Conservation (phyloP, 2,329 filamentous ascomycete species). For the Coniosporium uncinatum region DNA sequence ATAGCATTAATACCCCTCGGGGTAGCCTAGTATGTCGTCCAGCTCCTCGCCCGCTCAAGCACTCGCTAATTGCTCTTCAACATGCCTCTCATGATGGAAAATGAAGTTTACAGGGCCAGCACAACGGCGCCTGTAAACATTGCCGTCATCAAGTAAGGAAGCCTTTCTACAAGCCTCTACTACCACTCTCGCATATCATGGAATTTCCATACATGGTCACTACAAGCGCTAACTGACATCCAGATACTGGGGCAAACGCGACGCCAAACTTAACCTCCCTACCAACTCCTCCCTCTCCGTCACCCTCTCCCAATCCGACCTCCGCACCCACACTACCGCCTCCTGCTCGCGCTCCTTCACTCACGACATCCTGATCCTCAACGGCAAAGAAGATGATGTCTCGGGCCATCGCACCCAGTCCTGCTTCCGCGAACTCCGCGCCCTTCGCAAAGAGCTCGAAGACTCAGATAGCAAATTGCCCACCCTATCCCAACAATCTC, state of each 20-base stretch:
- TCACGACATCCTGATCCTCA: slow-evolving; percentile 73
- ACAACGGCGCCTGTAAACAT: slow-evolving; percentile 98
- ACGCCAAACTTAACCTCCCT: slow-evolving; percentile 88
- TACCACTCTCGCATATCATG: too few species aligned
- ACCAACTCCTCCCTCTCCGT: slow-evolving; percentile 98
- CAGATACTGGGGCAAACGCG: slow-evolving; percentile 95
- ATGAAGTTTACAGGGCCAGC: slow-evolving; percentile 71
- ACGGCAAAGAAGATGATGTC: slow-evolving; percentile 78
- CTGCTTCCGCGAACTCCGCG: slow-evolving; percentile 82
- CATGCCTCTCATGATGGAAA: too few species aligned
- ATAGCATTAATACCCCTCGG: too few species aligned
- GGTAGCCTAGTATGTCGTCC: too few species aligned
- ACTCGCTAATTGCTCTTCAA: too few species aligned
- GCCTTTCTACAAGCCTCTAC: slow-evolving; percentile 10
- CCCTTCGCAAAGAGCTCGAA: slow-evolving; percentile 73
- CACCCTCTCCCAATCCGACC: slow-evolving; percentile 88
- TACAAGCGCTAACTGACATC: slow-evolving; percentile 1
- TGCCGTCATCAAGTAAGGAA: slow-evolving; percentile 83
- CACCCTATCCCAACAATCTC: slow-evolving; percentile 68
- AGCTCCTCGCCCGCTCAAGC: too few species aligned
- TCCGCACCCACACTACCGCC: slow-evolving; percentile 94
- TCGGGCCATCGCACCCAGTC: slow-evolving; percentile 88
- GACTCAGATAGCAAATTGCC: slow-evolving; percentile 64
- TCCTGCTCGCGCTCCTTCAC: slow-evolving; percentile 75
- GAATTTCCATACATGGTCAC: too few species aligned